These are phyloP conservation scores for Eremothecium sinecaudum DNA, from an alignment of 1,139 yeast genomes.

Conservation along the genomic window DNA sequence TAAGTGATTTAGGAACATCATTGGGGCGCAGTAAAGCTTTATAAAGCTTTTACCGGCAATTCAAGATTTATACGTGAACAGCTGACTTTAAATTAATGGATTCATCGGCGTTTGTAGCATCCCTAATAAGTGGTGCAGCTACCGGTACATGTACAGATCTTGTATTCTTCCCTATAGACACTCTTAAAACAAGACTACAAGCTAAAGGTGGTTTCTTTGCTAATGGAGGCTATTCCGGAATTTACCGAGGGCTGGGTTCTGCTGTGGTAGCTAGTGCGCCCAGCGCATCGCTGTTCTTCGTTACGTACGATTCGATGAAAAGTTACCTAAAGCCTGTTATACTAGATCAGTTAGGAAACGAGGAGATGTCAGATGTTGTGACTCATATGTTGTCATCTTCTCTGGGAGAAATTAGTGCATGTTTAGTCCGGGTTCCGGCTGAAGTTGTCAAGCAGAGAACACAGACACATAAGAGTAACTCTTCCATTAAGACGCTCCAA, in stretches of 20 bases:
- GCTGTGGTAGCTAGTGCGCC: constrained; percentile 96
- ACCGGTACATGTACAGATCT: constrained; percentile 95
- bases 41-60: no score
- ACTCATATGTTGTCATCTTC: constrained; percentile 84
- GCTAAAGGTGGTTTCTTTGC: constrained; percentile 89
- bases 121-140: constrained; percentile 68
- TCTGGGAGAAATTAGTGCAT: constrained; percentile 85
- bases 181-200: constrained; percentile 85
- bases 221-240: constrained; percentile 89
- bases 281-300: constrained; percentile 77
- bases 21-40: no score
- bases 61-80: no score
- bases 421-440: constrained; percentile 90
- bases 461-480: constrained; percentile 51
- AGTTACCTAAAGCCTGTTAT: constrained; percentile 41
- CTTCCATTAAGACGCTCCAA: constrained; percentile 59
- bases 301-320: constrained; percentile 78
- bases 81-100: no score
- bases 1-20: no score
- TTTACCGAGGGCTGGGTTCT: constrained; percentile 86
- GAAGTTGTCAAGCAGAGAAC: constrained; percentile 94
- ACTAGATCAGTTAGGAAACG: constrained; percentile 21
- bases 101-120: constrained; percentile 19
- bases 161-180: constrained; percentile 92
- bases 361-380: constrained; percentile 34